A percentile compares a stretch with the other conserved stretches of the same genome.
Evolutionary conservation across 2,329 filamentous ascomycete genomes (phyloP).

Genomic region (Diaporthe vaccinii): DNA sequence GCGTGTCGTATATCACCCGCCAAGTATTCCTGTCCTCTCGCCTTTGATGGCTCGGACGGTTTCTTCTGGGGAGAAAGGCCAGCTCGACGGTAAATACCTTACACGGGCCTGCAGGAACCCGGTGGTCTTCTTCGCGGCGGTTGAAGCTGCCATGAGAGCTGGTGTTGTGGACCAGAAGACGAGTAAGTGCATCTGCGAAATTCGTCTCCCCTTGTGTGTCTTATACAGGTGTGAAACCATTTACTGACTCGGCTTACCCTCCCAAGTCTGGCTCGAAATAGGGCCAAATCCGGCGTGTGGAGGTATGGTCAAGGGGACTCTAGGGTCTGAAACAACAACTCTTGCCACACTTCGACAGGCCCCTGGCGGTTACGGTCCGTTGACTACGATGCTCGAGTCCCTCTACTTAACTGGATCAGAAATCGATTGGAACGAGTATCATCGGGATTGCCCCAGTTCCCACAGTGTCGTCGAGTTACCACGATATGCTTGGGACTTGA

Average conservation of each 20-base stretch:
- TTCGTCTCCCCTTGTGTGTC: background rate
- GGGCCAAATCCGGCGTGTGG: background rate
- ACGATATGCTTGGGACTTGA: constrained; percentile 7
- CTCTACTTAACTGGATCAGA: background rate
- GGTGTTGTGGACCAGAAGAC: constrained; percentile 5
- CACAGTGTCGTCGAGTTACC: background rate
- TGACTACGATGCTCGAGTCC: background rate
- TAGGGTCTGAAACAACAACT: background rate
- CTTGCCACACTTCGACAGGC: background rate
- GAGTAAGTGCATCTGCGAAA: background rate
- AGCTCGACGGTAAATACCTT: constrained; percentile 48
- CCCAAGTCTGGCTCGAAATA: constrained; percentile 11
- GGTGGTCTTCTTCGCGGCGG: background rate
- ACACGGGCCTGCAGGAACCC: constrained; percentile 12
- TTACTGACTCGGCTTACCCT: background rate
- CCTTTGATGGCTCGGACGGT: constrained; percentile 74
- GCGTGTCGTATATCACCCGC: constrained; percentile 55
- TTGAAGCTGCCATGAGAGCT: constrained; percentile 3
- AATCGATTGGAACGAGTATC: constrained; percentile 12
- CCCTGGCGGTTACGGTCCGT: background rate
- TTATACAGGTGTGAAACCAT: background rate
- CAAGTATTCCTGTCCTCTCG: constrained; percentile 74
- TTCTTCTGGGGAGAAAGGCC: constrained; percentile 48
- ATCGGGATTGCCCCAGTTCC: background rate
- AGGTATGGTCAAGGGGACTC: constrained; percentile 11